Percentiles rank a stretch among this genome's conserved stretches.
Evolutionary conservation across 2,329 filamentous ascomycete species (phyloP).

Genomic region (Sordariomycetes sp.): DNA sequence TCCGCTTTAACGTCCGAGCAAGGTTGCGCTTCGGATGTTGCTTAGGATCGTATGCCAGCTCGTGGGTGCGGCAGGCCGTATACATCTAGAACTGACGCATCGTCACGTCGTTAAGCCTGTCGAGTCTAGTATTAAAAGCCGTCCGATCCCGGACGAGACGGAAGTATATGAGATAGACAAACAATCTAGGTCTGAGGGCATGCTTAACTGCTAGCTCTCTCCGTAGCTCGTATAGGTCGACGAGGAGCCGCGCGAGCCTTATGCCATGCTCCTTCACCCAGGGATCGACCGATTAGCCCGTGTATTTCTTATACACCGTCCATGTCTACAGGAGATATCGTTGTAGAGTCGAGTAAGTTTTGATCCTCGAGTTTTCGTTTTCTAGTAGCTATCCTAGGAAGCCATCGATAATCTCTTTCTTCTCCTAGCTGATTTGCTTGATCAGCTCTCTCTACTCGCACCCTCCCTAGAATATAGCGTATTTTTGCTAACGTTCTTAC

Average conservation of each 20-base stretch:
- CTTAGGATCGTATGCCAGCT: not conserved
- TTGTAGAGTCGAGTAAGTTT: not conserved
- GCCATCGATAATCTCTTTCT: not conserved
- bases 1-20: not conserved
- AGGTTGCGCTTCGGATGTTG: not conserved
- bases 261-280: not conserved
- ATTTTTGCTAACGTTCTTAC: not conserved
- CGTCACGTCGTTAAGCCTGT: not conserved
- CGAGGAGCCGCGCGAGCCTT: not conserved
- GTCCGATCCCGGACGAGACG: not conserved
- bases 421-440: constrained; percentile 1
- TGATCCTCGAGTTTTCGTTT: not conserved
- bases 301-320: constrained; percentile 1
- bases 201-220: not conserved
- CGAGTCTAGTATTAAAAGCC: not conserved
- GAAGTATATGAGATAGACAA: not conserved
- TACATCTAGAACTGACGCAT: not conserved
- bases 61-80: not conserved
- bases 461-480: not conserved
- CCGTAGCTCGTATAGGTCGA: not conserved
- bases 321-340: not conserved
- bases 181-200: not conserved
- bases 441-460: not conserved
- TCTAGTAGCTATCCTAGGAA: not conserved
- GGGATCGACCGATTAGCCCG: not conserved